Evolutionary conservation across 1,284 basidiomycete species (phyloP).

Genomic region (Cutaneotrichosporon arboriforme): DNA sequence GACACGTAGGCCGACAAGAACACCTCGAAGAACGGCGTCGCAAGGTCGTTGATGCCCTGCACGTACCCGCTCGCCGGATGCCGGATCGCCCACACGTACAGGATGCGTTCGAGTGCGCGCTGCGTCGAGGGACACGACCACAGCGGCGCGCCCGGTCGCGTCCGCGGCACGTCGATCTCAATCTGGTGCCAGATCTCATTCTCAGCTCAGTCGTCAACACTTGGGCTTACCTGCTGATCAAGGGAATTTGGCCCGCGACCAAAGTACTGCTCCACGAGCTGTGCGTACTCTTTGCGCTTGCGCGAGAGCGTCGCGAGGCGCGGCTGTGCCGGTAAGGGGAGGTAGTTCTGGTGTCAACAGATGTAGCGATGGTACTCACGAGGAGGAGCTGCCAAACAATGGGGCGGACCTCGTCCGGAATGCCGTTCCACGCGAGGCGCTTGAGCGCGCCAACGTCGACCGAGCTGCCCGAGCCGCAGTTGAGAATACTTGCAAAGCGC

Average conservation of each 20-base stretch:
- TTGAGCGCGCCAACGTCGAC: constrained; percentile 58
- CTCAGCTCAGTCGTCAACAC: neutral
- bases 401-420: constrained; percentile 80
- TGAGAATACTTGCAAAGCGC: constrained; percentile 40
- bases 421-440: constrained; percentile 91
- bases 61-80: constrained; percentile 96
- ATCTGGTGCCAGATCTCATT: constrained; percentile 92
- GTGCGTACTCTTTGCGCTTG: constrained; percentile 87
- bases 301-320: constrained; percentile 71
- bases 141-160: constrained; percentile 78
- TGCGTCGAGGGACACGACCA: constrained; percentile 88
- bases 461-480: constrained; percentile 26
- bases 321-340: constrained; percentile 76
- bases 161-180: constrained; percentile 91
- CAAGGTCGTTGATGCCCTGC: constrained; percentile 95
- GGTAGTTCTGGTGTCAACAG: constrained; percentile 64
- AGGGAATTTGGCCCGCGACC: constrained; percentile 71
- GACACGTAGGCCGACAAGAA: constrained; percentile 57
- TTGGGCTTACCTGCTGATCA: constrained; percentile 59
- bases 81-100: constrained; percentile 96
- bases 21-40: constrained; percentile 89
- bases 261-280: constrained; percentile 87
- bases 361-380: constrained; percentile 52
- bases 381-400: constrained; percentile 92
- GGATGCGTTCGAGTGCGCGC: constrained; percentile 81